Evolutionary conservation across 768 basidiomycete genomes (phyloP).

Genomic region (Sarcomyxa edulis): DNA sequence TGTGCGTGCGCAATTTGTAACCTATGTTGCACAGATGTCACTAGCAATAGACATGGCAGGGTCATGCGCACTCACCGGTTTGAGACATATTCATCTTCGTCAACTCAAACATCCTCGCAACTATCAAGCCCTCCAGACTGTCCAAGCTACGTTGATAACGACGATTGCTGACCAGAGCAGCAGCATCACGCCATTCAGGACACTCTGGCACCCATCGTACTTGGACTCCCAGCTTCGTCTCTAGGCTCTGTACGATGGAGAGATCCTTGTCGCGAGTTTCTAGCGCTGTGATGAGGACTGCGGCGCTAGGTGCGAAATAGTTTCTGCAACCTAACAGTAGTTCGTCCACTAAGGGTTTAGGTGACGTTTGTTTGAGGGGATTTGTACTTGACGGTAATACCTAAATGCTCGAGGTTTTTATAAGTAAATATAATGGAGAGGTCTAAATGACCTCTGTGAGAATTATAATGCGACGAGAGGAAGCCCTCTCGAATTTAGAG

Average conservation of each 20-base stretch:
- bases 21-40: constrained; percentile 13
- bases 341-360: no score
- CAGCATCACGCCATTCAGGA: constrained; percentile 7
- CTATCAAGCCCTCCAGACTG: not conserved
- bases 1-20: constrained; percentile 26
- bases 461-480: no score
- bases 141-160: not conserved
- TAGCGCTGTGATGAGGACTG: not conserved
- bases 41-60: constrained; percentile 10
- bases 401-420: no score
- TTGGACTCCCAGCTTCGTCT: constrained; percentile 9
- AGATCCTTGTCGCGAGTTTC: not conserved
- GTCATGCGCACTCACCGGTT: constrained; percentile 12
- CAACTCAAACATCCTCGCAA: constrained; percentile 3
- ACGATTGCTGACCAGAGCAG: not conserved
- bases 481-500: no score
- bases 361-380: no score
- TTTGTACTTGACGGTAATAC: no score
- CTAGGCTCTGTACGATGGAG: not conserved
- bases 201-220: constrained; percentile 9
- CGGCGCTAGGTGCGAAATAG: no score
- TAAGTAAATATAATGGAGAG: no score
- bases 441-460: no score
- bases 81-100: constrained; percentile 18
- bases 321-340: no score